phyloP scores from a whole-genome alignment of 768 basidiomycete species.

The Kwoniella sp. region DNA sequence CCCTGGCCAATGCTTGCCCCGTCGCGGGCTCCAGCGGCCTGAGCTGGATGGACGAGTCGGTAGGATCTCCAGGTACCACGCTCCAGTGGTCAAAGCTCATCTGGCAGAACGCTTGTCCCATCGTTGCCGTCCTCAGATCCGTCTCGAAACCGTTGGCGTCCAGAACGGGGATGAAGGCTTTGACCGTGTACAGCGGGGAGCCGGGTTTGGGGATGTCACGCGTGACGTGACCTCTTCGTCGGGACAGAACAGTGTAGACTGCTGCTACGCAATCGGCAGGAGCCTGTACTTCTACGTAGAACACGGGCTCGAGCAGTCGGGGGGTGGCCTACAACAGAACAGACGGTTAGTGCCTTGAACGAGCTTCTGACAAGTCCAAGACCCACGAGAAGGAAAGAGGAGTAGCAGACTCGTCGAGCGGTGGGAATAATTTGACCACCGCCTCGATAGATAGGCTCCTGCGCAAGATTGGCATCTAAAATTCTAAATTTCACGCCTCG shows the following conservation, averaged over 20 bases:
- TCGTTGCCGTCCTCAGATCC: conserved; percentile 92
- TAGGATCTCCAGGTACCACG: conserved; percentile 98
- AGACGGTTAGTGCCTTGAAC: background rate
- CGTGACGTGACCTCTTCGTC: conserved; percentile 97
- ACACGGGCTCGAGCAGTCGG: conserved; percentile 92
- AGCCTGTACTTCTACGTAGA: conserved; percentile 98
- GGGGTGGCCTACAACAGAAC: conserved; percentile 71
- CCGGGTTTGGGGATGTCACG: conserved; percentile 97
- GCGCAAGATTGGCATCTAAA: conserved; percentile 83
- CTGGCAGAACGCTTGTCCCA: conserved; percentile 97
- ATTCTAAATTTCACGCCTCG: conserved; percentile 97
- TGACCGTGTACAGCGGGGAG: conserved; percentile 94
- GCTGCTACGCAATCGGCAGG: conserved; percentile 98
- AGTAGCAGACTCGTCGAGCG: conserved; percentile 91
- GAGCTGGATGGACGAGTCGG: conserved; percentile 93
- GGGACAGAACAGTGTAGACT: conserved; percentile 96
- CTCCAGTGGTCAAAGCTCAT: conserved; percentile 99
- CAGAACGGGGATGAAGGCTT: conserved; percentile 95
- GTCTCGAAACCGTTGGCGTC: conserved; percentile 99
- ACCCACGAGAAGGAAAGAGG: conserved; percentile 93
- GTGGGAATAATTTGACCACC: conserved; percentile 96
- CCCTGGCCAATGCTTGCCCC: conserved; percentile 87
- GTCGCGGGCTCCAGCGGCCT: conserved; percentile 95
- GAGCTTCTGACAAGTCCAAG: background rate
- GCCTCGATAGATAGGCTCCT: conserved; percentile 95